Evolutionary conservation across 2,329 filamentous ascomycete species (phyloP), one percentile per base, ranked within the genome.

Genomic region (Aquanectria penicillioides): DNA sequence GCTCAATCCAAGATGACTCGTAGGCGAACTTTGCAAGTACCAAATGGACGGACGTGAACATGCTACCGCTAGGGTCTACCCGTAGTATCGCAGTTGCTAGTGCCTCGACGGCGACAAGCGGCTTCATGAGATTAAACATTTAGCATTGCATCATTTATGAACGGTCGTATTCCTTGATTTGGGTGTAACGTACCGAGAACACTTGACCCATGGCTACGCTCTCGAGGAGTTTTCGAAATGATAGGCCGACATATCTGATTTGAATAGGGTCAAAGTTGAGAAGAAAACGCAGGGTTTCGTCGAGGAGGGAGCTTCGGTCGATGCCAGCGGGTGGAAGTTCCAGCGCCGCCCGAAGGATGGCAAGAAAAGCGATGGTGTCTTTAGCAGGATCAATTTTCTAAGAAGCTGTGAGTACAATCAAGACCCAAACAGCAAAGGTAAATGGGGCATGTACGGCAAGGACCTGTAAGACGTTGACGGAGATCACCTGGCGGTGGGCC

Each of bases 1-100:
- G 80, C 12, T 80, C 78, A 56, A 86, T 83, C 33, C 73, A 73
- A 64, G 84, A 76, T 26, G 82, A 81, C 49, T 83, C 78, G 71
- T 87, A 84, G 38, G 89, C 89, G 10, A 88, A 72, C 36, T 80
- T 84, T 25, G 83, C 80, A 26, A 92, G 78, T 12, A 76, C 69
- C 31, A 89, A 73, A 66, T 93, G 89, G 23, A 80, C 81, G 5
- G 83, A 83, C 5, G 89, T 93, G 65, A 93, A 86, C 48, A 89
- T 84, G 46, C 84, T 84, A 23, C 84, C 86, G 11, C 83, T 82
- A 2, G 89, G 88, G 64, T 94, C 90, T 55, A 94, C 78, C 51
- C 84, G 84, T 11, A 88, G 75, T 62, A 94, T 81, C 4, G 87
- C 88, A 2, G 72, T 73, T 6, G 81, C 73, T 7, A 85, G 71